phyloP scores from a whole-genome alignment of 805 yeast genomes.

The Wickerhamiella qilinensis region DNA sequence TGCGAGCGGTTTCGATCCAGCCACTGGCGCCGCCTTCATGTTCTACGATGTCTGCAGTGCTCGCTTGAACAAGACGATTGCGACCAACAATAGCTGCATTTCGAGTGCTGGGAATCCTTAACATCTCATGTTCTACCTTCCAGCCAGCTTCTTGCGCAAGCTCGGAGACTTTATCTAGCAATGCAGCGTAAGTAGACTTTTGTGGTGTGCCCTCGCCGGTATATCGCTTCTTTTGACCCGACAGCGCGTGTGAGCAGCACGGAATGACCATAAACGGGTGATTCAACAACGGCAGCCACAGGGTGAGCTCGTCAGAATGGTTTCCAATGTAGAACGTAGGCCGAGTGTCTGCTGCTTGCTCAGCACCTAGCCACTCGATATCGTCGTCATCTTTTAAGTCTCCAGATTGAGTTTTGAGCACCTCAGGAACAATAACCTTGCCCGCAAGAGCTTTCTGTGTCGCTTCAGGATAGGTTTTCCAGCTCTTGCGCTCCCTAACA shows the following conservation, averaged over 20 bases:
- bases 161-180: slow-evolving; percentile 72
- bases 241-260: slow-evolving; percentile 79
- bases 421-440: slow-evolving; percentile 63
- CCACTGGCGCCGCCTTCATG: slow-evolving; percentile 82
- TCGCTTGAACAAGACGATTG: slow-evolving; percentile 21
- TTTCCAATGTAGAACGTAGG: slow-evolving; percentile 79
- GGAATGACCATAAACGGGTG: slow-evolving; percentile 80
- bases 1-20: slow-evolving; percentile 44
- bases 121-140: slow-evolving; percentile 70
- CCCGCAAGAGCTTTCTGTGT: slow-evolving; percentile 46
- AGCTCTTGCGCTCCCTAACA: slow-evolving; percentile 76
- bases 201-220: slow-evolving; percentile 21
- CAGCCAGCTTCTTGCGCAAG: slow-evolving; percentile 60
- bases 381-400: background rate
- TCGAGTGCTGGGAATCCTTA: slow-evolving; percentile 86
- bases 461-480: slow-evolving; percentile 58
- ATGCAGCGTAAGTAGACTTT: slow-evolving; percentile 62
- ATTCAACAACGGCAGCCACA: slow-evolving; percentile 81
- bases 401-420: background rate
- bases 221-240: slow-evolving; percentile 60
- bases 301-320: slow-evolving; percentile 87
- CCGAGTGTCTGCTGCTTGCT: slow-evolving; percentile 20
- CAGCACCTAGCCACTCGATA: background rate
- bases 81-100: slow-evolving; percentile 79
- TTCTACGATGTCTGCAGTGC: slow-evolving; percentile 42